These are phyloP conservation scores for Fusarium pilosicola DNA, from an alignment of 2,329 filamentous ascomycete species.

Conservation along the genomic window DNA sequence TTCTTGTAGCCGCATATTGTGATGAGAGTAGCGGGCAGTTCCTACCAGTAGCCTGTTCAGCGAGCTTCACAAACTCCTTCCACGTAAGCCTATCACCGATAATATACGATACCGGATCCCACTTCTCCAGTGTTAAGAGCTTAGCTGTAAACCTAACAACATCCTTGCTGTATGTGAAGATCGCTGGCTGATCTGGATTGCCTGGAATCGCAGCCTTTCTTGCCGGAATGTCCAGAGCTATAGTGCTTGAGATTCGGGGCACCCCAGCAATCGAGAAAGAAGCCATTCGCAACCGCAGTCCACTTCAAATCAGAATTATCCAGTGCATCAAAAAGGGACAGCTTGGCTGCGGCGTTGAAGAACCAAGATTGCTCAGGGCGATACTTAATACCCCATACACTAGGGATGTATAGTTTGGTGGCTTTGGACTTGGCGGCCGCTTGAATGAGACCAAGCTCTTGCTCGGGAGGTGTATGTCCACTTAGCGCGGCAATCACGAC, in stretches of 20 bases:
- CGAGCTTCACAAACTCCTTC: background rate
- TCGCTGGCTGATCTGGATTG: background rate
- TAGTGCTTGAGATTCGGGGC: background rate
- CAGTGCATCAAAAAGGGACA: background rate
- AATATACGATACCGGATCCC: background rate
- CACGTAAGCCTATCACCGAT: background rate
- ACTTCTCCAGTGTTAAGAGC: background rate
- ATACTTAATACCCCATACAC: background rate
- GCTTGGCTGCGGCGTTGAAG: background rate
- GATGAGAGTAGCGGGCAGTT: accelerated
- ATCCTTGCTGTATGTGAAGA: background rate
- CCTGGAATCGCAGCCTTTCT: background rate
- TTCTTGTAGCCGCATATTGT: accelerated
- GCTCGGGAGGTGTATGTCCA: background rate
- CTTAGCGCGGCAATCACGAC: background rate
- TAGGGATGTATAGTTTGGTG: background rate
- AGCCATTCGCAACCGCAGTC: background rate
- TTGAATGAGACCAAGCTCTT: background rate
- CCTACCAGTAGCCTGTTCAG: background rate
- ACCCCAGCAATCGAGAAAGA: background rate
- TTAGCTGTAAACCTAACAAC: background rate
- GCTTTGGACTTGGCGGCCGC: background rate
- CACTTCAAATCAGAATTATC: background rate
- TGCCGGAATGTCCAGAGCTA: background rate
- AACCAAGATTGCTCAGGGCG: background rate